Evolutionary conservation across 371 early-diverging fungal species (phyloP).

Genomic region (Nematocida ironsii): DNA sequence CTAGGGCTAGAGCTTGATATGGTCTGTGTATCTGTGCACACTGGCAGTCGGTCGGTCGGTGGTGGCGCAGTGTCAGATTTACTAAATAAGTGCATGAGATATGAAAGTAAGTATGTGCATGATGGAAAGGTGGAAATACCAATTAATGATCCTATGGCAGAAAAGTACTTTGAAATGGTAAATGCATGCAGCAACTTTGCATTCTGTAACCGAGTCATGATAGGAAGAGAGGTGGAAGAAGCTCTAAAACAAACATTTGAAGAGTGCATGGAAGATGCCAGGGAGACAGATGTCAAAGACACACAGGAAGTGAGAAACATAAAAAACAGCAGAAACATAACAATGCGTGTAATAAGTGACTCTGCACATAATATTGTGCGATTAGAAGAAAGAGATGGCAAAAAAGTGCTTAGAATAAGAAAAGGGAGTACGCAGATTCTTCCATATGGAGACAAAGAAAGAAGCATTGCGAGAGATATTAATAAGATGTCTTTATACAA

Average conservation of each 20-base stretch:
- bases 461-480: background rate
- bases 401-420: slow-evolving; percentile 60
- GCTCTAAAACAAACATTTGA: slow-evolving; percentile 53
- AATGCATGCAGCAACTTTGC: slow-evolving; percentile 69
- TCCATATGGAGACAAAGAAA: slow-evolving; percentile 38
- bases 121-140: background rate
- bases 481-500: slow-evolving; percentile 29
- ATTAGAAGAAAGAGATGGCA: slow-evolving; percentile 40
- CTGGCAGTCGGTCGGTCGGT: slow-evolving; percentile 69
- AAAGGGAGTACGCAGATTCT: slow-evolving; percentile 67
- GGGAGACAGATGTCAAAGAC: background rate
- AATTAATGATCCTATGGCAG: slow-evolving; percentile 16
- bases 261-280: background rate
- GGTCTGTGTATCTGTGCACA: slow-evolving; percentile 67
- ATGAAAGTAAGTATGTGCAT: background rate
- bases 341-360: slow-evolving; percentile 65
- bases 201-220: slow-evolving; percentile 68
- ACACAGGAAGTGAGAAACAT: background rate
- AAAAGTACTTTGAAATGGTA: slow-evolving; percentile 62
- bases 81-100: slow-evolving; percentile 22
- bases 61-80: slow-evolving; percentile 57
- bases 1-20: slow-evolving; percentile 59
- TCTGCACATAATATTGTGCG: slow-evolving; percentile 67
- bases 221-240: slow-evolving; percentile 58
- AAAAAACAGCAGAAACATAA: background rate